phyloP scores from a whole-genome alignment of 2,329 filamentous ascomycete genomes.

The Ceratocystis destructans region DNA sequence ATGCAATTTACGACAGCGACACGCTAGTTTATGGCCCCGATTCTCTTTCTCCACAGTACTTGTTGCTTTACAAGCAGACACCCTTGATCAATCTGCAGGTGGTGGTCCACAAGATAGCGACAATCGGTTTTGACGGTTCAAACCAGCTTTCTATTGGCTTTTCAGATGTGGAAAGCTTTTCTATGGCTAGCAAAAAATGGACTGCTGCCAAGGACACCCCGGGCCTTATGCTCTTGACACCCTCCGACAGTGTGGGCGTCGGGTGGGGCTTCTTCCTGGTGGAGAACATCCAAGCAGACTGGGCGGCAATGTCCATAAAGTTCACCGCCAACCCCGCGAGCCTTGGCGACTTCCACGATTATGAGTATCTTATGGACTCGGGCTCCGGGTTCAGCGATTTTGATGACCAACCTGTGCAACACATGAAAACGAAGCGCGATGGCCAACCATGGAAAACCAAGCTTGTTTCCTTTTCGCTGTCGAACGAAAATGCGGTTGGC shows the following conservation, averaged over 20 bases:
- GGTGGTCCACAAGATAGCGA: background rate
- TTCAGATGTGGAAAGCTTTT: background rate
- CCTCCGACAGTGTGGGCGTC: background rate
- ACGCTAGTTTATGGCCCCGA: background rate
- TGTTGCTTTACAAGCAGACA: background rate
- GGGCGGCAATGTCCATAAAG: background rate
- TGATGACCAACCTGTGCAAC: background rate
- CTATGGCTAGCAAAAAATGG: slow-evolving; percentile 1
- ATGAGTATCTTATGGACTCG: slow-evolving; percentile 8
- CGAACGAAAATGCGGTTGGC: slow-evolving; percentile 3
- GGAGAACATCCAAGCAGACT: background rate
- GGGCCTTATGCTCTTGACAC: background rate
- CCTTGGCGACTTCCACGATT: slow-evolving; percentile 5
- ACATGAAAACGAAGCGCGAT: background rate
- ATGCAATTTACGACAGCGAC: background rate
- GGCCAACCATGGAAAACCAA: slow-evolving; percentile 10
- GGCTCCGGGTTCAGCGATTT: slow-evolving; percentile 1
- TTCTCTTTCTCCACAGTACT: background rate
- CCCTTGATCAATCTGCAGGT: background rate
- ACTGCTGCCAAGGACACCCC: background rate
- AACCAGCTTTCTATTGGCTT: background rate
- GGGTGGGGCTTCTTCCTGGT: slow-evolving; percentile 3
- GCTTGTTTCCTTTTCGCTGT: background rate
- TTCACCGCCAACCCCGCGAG: background rate
- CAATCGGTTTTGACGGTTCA: background rate